These are phyloP conservation scores for Westerdykella ornata DNA, from an alignment of 2,329 filamentous ascomycete genomes.

Conservation along the genomic window DNA sequence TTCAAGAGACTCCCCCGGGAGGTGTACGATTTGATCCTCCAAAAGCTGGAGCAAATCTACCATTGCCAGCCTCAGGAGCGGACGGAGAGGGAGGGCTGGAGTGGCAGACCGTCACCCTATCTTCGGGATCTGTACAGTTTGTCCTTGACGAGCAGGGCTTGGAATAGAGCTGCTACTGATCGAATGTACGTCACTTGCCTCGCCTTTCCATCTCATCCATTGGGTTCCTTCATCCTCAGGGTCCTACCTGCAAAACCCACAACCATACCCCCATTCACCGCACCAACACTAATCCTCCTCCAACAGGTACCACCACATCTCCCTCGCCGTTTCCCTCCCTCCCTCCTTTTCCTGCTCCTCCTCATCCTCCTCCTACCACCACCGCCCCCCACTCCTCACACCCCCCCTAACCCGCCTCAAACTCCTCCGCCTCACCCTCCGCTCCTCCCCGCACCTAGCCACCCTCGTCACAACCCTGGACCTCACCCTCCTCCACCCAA, in stretches of 20 bases:
- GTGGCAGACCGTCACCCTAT: slow-evolving; percentile 45
- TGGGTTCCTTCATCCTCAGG: too few species aligned
- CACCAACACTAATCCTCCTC: too few species aligned
- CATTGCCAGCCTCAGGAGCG: not conserved
- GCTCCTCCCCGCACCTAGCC: slow-evolving; percentile 46
- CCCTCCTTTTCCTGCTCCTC: too few species aligned
- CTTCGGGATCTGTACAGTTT: slow-evolving; percentile 50
- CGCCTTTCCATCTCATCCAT: too few species aligned
- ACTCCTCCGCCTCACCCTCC: slow-evolving; percentile 49
- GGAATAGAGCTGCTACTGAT: slow-evolving; percentile 48
- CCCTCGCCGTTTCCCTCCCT: not conserved
- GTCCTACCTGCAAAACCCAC: too few species aligned
- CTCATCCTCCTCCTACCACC: too few species aligned
- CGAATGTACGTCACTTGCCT: slow-evolving; percentile 43
- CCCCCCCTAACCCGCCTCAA: slow-evolving; percentile 41
- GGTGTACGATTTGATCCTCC: slow-evolving; percentile 51
- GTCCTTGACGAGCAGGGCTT: slow-evolving; percentile 50
- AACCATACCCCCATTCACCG: too few species aligned
- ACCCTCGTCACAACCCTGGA: slow-evolving; percentile 49
- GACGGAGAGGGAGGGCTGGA: too few species aligned
- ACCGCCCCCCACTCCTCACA: too few species aligned
- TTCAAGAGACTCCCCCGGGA: slow-evolving; percentile 47
- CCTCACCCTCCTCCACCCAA: slow-evolving; percentile 44
- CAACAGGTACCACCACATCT: too few species aligned
- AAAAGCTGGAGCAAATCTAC: slow-evolving; percentile 46